A percentile compares a stretch with the other conserved stretches of the same genome.
Conservation (phyloP, 345 rosid genomes). For the Turritis glabra region DNA sequence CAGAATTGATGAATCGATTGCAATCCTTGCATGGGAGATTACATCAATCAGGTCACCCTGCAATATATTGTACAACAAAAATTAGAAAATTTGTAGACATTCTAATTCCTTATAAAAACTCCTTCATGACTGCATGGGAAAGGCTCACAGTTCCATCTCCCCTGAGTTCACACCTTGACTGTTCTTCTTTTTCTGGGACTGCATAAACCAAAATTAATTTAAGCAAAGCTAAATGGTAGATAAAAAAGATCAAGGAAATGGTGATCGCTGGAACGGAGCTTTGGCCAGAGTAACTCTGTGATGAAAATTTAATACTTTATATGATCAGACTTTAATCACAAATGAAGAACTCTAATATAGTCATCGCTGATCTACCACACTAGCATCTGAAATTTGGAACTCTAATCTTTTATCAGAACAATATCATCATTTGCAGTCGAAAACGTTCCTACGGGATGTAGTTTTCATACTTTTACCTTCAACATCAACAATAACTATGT, state of each 20-base stretch:
- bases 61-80: not conserved
- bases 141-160: conserved; percentile 48
- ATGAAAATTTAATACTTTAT: no score
- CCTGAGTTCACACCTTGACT: conserved; percentile 30
- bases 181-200: conserved; percentile 33
- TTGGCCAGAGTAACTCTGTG: conserved; percentile 46
- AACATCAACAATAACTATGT: conserved; percentile 16
- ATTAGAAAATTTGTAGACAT: not conserved
- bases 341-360: no score
- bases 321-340: no score
- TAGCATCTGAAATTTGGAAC: conserved; percentile 19
- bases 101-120: not conserved
- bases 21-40: conserved; percentile 21
- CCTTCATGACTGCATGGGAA: not conserved
- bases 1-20: conserved; percentile 15
- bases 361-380: conserved; percentile 6
- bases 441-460: not conserved
- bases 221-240: conserved; percentile 3
- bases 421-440: conserved; percentile 11
- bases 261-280: not conserved
- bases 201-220: conserved; percentile 29
- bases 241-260: conserved; percentile 3
- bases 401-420: conserved; percentile 6
- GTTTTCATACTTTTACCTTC: conserved; percentile 28
- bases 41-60: conserved; percentile 24